Base-by-base conservation (phyloP, 2,329 filamentous ascomycete genomes). In the Colletotrichum orchidophilum region DNA sequence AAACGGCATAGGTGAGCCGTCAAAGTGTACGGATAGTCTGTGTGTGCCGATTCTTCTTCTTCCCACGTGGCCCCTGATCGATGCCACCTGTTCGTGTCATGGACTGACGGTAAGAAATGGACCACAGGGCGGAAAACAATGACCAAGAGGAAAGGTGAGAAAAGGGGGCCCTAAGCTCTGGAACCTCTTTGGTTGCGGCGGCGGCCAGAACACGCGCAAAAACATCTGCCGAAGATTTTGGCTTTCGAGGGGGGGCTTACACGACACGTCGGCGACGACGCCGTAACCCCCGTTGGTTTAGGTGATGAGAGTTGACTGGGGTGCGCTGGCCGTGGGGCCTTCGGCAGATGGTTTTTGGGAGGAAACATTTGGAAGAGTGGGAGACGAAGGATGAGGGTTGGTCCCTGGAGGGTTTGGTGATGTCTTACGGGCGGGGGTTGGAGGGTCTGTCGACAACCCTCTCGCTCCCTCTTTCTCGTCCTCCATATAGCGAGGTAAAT, bases 221-320 rank as follows among this genome's bases (percentile, higher is more conserved):
- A 15, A n/a, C 54, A 72, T 70, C 70, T 72, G 70, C 70, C 70
- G 70, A 72, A 53, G 24, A 49, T 35, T 71, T 63, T 46, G 49
- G 61, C 66, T 70, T 46, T 18, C n/a, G n/a, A n/a, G 46, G 27
- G 29, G 46, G 31, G 64, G 64, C 49, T 70, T 55, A 46, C 27
- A 61, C 49, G 69, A 65, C 60, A 72, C 60, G 61, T 35, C 60
- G 53, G 42, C 35, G 54, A 70, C 53, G 42, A 70, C 53, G 42
- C 29, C 8, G 39, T 46, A 18, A 46, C 39, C n/a, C 29, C 49
- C 33, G 49, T 29, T 57, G 50, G 57, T 58, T 66, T 57, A 9
- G 55, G 31, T 39, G 60, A 46, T 46, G 39, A 8, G 33, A 18
- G 39, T n/a, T 8, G 46, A 26, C 59, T 50, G 46, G 46, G 67